phyloP scores from a whole-genome alignment of 2,329 filamentous ascomycete species.

The Zalaria sp. region DNA sequence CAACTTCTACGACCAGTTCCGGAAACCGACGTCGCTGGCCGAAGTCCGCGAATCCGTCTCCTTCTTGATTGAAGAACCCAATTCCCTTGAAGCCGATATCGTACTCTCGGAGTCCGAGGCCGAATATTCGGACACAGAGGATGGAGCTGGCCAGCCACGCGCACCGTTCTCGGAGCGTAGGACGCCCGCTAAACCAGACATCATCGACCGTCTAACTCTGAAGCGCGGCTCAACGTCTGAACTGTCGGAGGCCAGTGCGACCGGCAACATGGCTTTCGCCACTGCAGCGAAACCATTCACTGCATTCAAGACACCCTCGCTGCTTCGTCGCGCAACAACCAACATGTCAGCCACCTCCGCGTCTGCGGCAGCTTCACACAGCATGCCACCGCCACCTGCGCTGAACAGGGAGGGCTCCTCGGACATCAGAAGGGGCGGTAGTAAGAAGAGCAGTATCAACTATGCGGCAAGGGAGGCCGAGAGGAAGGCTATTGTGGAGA shows the following conservation, averaged over 20 bases:
- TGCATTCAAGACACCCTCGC: constrained; percentile 52
- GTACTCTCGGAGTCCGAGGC: constrained; percentile 26
- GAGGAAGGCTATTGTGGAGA: constrained; percentile 35
- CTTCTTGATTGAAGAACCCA: constrained; percentile 58
- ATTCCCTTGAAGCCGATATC: constrained; percentile 37
- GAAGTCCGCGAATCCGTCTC: constrained; percentile 77
- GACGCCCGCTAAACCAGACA: constrained; percentile 21
- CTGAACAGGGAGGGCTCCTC: constrained; percentile 11
- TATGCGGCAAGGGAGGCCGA: constrained; percentile 46
- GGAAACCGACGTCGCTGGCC: constrained; percentile 58
- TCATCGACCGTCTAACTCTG: constrained; percentile 62
- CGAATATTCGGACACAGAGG: constrained; percentile 7
- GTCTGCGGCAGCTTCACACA: constrained; percentile 2
- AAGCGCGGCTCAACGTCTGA: constrained; percentile 35
- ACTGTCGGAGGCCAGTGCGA: constrained; percentile 14
- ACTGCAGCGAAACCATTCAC: neutral
- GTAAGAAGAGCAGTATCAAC: constrained; percentile 46
- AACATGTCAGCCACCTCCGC: constrained; percentile 12
- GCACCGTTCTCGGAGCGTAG: constrained; percentile 20
- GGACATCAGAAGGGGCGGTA: constrained; percentile 31
- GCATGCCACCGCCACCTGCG: neutral
- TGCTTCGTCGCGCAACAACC: constrained; percentile 62
- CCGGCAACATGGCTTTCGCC: constrained; percentile 38
- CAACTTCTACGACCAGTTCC: constrained; percentile 22
- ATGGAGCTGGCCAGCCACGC: constrained; percentile 24